Evolutionary conservation across 495 filamentous ascomycete species (phyloP), one percentile per base, ranked within the genome.

Genomic region (Choiromyces venosus): DNA sequence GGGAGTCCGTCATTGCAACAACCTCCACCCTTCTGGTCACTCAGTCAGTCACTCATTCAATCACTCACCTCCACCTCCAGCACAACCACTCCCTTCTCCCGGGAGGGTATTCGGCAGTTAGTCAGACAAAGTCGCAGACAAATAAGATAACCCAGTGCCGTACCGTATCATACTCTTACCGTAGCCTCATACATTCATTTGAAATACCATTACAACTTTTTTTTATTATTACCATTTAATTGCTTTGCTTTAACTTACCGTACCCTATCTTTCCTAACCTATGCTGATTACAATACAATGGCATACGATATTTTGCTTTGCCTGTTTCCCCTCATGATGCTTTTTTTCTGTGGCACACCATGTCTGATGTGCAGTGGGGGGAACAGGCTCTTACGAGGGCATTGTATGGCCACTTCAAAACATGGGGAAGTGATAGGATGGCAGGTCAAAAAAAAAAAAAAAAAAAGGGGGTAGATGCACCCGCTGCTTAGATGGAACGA

Each of bases 351-450:
- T 77, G 74, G 69, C 37, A 76, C 75, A 39, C 66, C 74, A 70
- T 77, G 75, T 77, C 74, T 77, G 73, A 73, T 77, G 72, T 67
- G 66, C 69, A 73, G 75, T 64, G 73, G 73, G 74, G 35, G 56
- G 61, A 66, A 65, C 72, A 74, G 72, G 71, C 72, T 73, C 72
- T 68, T 73, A 72, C 72, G 65, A 67, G 42, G 75, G 29, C 67
- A 42, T 72, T 61, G 52, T 66, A 68, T 73, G 61, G 69, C 69
- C 56, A 37, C 64, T 74, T 8, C 38, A 29, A 74, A 74, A 74
- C 52, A 74, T 71, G 65, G 69, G 66, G 66, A 76, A 76, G 74
- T 76, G 73, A 77, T 77, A 77, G 75, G 75, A 76, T 76, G 69
- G 70, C 46, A 46, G 37, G n/a, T 29, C 9, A 42, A 42, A 61